Evolutionary conservation across 805 yeast genomes (phyloP), one percentile per base, ranked within the genome.

Genomic region (Lipomyces mesembrius): DNA sequence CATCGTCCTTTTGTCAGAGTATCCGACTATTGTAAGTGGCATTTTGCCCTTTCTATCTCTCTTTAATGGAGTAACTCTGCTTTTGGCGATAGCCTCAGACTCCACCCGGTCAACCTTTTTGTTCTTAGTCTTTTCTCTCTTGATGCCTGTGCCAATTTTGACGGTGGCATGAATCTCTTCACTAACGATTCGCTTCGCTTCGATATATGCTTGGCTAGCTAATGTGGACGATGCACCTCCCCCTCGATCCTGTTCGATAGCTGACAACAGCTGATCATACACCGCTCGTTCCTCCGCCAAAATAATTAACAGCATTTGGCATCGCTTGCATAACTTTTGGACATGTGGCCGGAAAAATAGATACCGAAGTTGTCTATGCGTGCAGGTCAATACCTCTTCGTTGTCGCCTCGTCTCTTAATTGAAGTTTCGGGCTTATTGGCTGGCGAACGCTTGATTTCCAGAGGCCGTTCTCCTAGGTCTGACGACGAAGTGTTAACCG

Each of bases 271-370:
- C 20, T 43, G 49, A n/a, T 43, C 49, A 43, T 43, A 43, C 8
- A 43, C 49, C 14, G 49, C 49, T 43, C 49, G 49, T 17, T 43
- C 49, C 25, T 43, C 49, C 49, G 22, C 20, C 49, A n/a, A 43
- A 6, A 43, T 43, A n/a, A 17, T 17, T n/a, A 43, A 7, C 22
- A 43, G 49, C 49, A 8, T n/a, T 43, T n/a, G 49, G 49, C 49
- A 43, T 43, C 49, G 49, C 49, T n/a, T 43, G 49, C 49, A 43
- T n/a, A 43, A 43, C 22, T 17, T 43, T 43, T 43, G 49, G 22
- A 17, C 49, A 17, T 43, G 49, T 43, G 49, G 49, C 9, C 49
- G 22, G 22, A 43, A 43, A 43, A 43, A 43, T 43, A 43, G 20
- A 17, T 43, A 43, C 2, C 49, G 49, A 43, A 43, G 49, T 43